A percentile compares a stretch with the other conserved stretches of the same genome.
These are phyloP conservation scores for Aspergillus terreus DNA, from an alignment of 2,329 filamentous ascomycete species.

Conservation along the genomic window DNA sequence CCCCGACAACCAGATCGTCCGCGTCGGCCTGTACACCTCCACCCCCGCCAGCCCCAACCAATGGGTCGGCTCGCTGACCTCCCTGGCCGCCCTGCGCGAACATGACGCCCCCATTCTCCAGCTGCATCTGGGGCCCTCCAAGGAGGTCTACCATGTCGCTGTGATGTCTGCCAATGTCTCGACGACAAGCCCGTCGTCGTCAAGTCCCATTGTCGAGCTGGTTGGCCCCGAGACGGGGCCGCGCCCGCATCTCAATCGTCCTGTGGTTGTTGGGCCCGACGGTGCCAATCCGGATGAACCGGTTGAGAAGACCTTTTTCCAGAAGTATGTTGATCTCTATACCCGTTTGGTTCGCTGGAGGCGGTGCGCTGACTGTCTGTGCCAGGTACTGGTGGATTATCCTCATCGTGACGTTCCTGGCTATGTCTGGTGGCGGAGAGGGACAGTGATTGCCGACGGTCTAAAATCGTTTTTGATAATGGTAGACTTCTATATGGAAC, in stretches of 20 bases:
- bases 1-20: constrained; percentile 47
- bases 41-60: constrained; percentile 29
- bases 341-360: no score
- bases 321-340: constrained; percentile 31
- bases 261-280: constrained; percentile 37
- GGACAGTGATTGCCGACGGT: constrained; percentile 13
- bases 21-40: constrained; percentile 49
- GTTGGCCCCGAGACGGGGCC: constrained; percentile 29
- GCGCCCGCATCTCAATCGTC: constrained; percentile 38
- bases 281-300: constrained; percentile 36
- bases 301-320: constrained; percentile 42
- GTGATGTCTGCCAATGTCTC: constrained; percentile 24
- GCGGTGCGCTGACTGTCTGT: no score
- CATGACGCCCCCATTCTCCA: constrained; percentile 30
- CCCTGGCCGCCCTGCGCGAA: constrained; percentile 29
- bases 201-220: constrained; percentile 30
- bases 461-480: no score
- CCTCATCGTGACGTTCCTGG: constrained; percentile 38
- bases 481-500: no score
- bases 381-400: constrained; percentile 47
- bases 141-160: constrained; percentile 40
- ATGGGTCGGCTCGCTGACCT: constrained; percentile 41
- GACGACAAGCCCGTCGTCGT: constrained; percentile 12
- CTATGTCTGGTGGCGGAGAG: constrained; percentile 40
- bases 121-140: constrained; percentile 36